phyloP scores from a whole-genome alignment of 768 basidiomycete species.

The Exidia glandulosa region DNA sequence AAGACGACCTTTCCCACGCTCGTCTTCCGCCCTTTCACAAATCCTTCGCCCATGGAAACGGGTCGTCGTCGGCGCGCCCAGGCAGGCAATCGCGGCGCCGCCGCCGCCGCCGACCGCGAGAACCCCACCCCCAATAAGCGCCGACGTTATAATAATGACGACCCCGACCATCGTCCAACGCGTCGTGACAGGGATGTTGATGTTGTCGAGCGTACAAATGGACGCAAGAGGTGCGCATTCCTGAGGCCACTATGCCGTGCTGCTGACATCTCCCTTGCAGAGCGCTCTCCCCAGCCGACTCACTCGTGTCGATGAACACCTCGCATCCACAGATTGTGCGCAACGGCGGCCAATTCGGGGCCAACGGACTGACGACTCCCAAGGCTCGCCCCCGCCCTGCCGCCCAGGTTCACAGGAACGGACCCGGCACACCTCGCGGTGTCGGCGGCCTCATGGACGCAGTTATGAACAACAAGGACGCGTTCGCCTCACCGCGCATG shows the following conservation, averaged over 20 bases:
- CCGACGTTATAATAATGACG: background rate
- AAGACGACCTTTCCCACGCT: background rate
- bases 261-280: background rate
- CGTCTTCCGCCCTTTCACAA: background rate
- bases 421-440: background rate
- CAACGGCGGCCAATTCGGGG: background rate
- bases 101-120: background rate
- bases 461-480: background rate
- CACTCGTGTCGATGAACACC: background rate
- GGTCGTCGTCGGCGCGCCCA: background rate
- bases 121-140: background rate
- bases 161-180: background rate
- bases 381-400: background rate
- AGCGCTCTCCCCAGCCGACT: background rate
- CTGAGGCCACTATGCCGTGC: background rate
- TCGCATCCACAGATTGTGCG: background rate
- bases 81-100: background rate
- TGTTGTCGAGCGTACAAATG: background rate
- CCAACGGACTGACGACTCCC: background rate
- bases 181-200: background rate
- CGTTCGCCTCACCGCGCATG: background rate
- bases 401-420: background rate
- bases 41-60: background rate
- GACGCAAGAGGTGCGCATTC: background rate
- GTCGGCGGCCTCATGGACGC: background rate